Percentiles rank a stretch among this genome's conserved stretches.
These are phyloP conservation scores for Penicillium thymicola DNA, from an alignment of 2,329 filamentous ascomycete species.

Conservation along the genomic window DNA sequence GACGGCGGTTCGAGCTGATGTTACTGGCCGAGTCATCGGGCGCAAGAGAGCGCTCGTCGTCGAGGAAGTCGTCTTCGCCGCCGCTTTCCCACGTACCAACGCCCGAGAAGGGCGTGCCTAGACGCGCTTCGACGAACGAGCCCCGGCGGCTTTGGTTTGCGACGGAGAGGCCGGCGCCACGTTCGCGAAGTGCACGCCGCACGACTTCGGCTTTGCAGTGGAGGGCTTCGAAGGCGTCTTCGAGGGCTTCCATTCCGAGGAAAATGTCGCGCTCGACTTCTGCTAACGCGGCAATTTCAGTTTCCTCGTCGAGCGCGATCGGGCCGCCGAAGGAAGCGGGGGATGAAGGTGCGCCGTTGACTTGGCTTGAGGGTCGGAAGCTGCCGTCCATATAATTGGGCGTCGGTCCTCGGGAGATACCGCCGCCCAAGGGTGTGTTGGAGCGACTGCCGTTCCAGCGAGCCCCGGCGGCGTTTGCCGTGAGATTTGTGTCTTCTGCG, in stretches of 20 bases:
- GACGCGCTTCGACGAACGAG: constrained; percentile 39
- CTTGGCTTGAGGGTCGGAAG: constrained; percentile 42
- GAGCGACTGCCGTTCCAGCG: constrained; percentile 41
- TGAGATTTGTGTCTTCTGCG: constrained; percentile 58
- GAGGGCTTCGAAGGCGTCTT: constrained; percentile 90
- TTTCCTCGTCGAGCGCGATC: constrained; percentile 90
- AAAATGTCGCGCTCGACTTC: constrained; percentile 94
- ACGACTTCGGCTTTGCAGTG: constrained; percentile 81
- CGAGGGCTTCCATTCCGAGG: constrained; percentile 86
- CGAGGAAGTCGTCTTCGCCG: constrained; percentile 45
- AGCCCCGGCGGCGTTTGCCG: constrained; percentile 21
- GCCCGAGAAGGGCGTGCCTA: constrained; percentile 40
- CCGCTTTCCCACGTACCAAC: constrained; percentile 39
- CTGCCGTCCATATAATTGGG: constrained; percentile 40
- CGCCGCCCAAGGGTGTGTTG: constrained; percentile 32
- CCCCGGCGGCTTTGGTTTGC: constrained; percentile 46
- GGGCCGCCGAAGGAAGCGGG: constrained; percentile 64
- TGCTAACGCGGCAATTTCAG: constrained; percentile 82
- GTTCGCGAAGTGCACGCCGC: constrained; percentile 73
- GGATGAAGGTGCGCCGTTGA: constrained; percentile 45
- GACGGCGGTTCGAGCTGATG: constrained; percentile 45
- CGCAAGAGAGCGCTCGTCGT: constrained; percentile 45
- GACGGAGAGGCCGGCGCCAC: constrained; percentile 68
- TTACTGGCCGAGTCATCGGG: constrained; percentile 52
- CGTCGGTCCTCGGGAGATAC: constrained; percentile 35